Base-by-base conservation (phyloP, 306 rosid species). In the Ochetophila trinervis region DNA sequence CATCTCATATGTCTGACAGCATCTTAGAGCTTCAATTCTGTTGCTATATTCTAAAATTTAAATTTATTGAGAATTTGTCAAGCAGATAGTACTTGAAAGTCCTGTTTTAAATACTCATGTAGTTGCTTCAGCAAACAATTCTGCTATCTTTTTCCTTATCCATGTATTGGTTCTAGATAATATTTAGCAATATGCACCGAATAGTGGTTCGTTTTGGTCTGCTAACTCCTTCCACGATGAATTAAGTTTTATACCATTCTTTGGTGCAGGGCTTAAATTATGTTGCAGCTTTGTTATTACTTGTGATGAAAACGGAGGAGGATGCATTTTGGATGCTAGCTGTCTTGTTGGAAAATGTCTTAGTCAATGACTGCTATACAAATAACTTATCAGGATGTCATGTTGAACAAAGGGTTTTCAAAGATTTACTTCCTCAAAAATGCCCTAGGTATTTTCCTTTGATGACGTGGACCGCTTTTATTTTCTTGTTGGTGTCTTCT, bases 261-360 rank as follows among this genome's bases (percentile, higher is more conserved):
- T 27, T 80, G 77, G 24, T 79, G 63, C 87, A 94, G 99, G 99
- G 99, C 40, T 79, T 94, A 80, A 94, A 94, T 80, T 94, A 88
- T 47, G 99, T 94, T 27, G 99, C 99, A 44, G 99, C 97, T 50
- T 72, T 94, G 69, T 58, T 94, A 83, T 84, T 94, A 81, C 96
- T 90, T 50, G 99, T 94, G 70, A 90, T 94, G 99, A 90, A 94
- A 77, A 94, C 96, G 5, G 99, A 94, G 67, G 97, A 94, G 80
- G 99, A 94, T 63, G 97, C 99, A 70, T 94, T 94, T 78, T 94
- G 97, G 99, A 94, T 94, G 97, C 91, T 90, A 55, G 91, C 99
- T 3, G 97, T 94, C 49, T 85, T 94, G 53, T 75, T 94, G 85
- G 99, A 94, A 84, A 85, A 88, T 74, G 99, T 94, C 63, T 72